Evolutionary conservation across 2,329 filamentous ascomycete genomes (phyloP).

Genomic region (Emmonsia crescens): DNA sequence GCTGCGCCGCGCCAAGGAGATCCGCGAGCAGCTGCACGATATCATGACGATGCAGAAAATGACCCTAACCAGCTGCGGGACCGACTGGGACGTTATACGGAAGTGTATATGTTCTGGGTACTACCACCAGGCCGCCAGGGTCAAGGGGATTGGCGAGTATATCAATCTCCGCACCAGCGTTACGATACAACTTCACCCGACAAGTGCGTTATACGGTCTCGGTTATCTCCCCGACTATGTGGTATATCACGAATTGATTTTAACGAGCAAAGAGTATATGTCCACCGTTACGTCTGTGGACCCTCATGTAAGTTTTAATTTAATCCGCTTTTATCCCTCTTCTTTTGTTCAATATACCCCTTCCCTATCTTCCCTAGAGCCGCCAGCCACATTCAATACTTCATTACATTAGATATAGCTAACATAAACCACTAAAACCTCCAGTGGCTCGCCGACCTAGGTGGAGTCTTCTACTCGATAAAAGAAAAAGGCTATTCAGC

Average conservation of each 20-base stretch:
- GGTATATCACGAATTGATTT: slow-evolving; percentile 93
- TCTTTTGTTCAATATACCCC: background rate
- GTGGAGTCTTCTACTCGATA: slow-evolving; percentile 92
- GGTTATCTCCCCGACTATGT: slow-evolving; percentile 95
- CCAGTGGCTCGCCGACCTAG: slow-evolving; percentile 83
- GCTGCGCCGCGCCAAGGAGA: slow-evolving; percentile 80
- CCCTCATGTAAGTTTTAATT: slow-evolving; percentile 49
- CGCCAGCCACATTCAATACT: background rate
- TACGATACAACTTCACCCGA: slow-evolving; percentile 87
- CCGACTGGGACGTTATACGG: slow-evolving; percentile 91
- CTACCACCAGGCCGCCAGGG: slow-evolving; percentile 93
- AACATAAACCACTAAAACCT: background rate
- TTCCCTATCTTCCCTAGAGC: background rate
- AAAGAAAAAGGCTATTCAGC: slow-evolving; percentile 96
- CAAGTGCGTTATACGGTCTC: slow-evolving; percentile 79
- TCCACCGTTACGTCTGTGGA: slow-evolving; percentile 93
- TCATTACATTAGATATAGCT: background rate
- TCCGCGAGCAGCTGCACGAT: slow-evolving; percentile 82
- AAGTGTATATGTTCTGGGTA: slow-evolving; percentile 97
- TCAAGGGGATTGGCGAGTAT: slow-evolving; percentile 94
- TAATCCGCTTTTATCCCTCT: background rate
- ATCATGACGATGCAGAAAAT: slow-evolving; percentile 94
- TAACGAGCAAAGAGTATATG: slow-evolving; percentile 97
- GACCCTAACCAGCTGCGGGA: slow-evolving; percentile 76
- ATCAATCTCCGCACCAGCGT: slow-evolving; percentile 92